Conservation (phyloP, 106 monocot species). For the Vanilla planifolia region DNA sequence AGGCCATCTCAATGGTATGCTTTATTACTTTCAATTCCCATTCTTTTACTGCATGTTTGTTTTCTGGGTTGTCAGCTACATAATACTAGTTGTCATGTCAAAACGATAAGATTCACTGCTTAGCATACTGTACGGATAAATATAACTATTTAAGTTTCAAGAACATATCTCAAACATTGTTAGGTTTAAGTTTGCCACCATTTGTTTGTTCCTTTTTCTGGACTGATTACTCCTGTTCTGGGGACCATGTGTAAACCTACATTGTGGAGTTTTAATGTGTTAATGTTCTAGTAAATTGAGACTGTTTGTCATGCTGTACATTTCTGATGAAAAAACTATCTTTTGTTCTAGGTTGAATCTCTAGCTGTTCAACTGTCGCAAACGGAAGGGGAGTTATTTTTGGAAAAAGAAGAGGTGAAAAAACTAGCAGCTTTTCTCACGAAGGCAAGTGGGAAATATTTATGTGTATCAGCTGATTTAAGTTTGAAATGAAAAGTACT, state of each 20-base stretch:
- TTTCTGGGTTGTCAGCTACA: too few relatives aligned
- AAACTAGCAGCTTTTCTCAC: conserved; percentile 12
- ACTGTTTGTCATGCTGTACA: neutral
- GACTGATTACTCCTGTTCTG: too few relatives aligned
- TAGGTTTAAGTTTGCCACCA: too few relatives aligned
- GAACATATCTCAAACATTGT: too few relatives aligned
- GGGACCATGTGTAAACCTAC: too few relatives aligned
- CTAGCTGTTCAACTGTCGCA: conserved; percentile 23
- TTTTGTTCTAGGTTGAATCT: conserved; percentile 22
- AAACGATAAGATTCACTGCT: too few relatives aligned
- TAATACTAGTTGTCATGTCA: too few relatives aligned
- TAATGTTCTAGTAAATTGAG: neutral
- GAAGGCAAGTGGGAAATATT: conserved; percentile 8
- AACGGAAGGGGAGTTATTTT: conserved; percentile 19
- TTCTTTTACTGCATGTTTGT: neutral
- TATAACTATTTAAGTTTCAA: too few relatives aligned
- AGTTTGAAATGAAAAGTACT: neutral
- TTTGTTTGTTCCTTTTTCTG: too few relatives aligned
- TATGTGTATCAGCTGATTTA: neutral
- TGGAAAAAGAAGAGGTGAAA: conserved; percentile 24
- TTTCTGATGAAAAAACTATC: neutral
- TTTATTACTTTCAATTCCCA: neutral
- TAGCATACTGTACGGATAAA: too few relatives aligned
- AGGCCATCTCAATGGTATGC: conserved; percentile 88
- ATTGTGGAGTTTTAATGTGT: too few relatives aligned